These are phyloP conservation scores for Asterella californica DNA, from an alignment of 225 moss, liverwort and hornwort genomes.

Conservation along the genomic window DNA sequence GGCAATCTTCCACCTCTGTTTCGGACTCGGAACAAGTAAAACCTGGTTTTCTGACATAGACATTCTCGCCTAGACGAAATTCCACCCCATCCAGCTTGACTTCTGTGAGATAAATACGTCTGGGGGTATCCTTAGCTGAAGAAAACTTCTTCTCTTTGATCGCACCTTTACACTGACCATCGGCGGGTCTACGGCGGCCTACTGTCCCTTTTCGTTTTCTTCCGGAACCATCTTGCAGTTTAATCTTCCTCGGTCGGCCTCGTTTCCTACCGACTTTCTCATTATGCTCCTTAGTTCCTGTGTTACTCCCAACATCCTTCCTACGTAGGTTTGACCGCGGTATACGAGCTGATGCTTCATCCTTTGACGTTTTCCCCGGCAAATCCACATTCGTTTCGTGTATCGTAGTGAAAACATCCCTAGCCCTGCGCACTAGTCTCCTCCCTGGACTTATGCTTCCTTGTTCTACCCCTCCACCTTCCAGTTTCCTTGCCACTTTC, in stretches of 20 bases:
- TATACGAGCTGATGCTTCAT: background rate
- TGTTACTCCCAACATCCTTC: background rate
- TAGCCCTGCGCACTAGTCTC: no score
- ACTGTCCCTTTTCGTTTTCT: background rate
- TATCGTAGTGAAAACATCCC: background rate
- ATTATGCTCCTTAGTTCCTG: background rate
- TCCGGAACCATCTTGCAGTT: no score
- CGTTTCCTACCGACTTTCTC: background rate
- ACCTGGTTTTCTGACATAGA: slow-evolving; percentile 61
- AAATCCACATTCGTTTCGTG: no score
- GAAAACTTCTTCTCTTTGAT: background rate
- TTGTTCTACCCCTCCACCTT: background rate
- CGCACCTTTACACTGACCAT: background rate
- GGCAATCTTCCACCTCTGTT: slow-evolving; percentile 79
- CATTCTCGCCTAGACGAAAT: slow-evolving; percentile 70
- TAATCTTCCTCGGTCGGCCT: background rate
- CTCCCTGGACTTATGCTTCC: no score
- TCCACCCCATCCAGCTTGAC: slow-evolving; percentile 51
- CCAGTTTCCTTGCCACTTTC: background rate
- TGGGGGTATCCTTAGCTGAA: background rate
- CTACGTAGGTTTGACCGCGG: background rate
- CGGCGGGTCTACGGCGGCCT: background rate
- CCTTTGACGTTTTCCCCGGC: background rate
- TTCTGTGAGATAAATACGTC: slow-evolving; percentile 36
- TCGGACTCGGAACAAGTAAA: slow-evolving; percentile 44